Conservation (phyloP, 257 asterid genomes). For the Gardenia jasminoides region DNA sequence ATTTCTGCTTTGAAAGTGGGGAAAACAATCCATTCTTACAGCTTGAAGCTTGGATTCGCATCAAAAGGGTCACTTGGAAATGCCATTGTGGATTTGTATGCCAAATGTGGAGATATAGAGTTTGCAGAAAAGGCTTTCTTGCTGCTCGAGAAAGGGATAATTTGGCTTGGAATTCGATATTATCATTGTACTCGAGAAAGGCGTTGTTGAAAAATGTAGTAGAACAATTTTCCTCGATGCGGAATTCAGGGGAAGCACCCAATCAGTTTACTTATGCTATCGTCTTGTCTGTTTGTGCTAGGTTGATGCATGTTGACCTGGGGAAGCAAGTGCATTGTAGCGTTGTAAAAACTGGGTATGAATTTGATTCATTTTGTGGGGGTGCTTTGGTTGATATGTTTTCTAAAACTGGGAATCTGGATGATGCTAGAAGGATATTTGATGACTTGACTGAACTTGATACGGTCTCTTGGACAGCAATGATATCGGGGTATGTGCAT, state of each 20-base stretch:
- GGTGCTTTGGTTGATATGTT: constrained; percentile 86
- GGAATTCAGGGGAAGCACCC: constrained; percentile 51
- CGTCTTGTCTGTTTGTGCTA: constrained; percentile 68
- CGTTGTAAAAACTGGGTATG: constrained; percentile 50
- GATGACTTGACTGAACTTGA: constrained; percentile 50
- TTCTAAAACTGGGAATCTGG: constrained; percentile 63
- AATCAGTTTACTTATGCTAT: constrained; percentile 78
- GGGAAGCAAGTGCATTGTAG: constrained; percentile 70
- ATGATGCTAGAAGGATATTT: constrained; percentile 62
- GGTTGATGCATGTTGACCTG: constrained; percentile 40
- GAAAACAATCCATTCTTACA: constrained; percentile 52
- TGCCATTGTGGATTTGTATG: constrained; percentile 80
- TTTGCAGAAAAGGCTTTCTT: constrained; percentile 53
- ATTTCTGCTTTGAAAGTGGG: constrained; percentile 36
- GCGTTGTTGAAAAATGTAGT: constrained; percentile 44
- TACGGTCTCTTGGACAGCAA: constrained; percentile 79
- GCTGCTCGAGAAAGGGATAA: constrained; percentile 51
- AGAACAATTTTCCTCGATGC: constrained; percentile 48
- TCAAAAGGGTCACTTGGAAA: constrained; percentile 50
- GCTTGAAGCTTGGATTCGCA: constrained; percentile 51
- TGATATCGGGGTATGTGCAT: constrained; percentile 69
- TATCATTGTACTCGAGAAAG: constrained; percentile 62
- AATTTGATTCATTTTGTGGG: constrained; percentile 51
- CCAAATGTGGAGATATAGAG: constrained; percentile 66
- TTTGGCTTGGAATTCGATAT: constrained; percentile 79